Conservation (phyloP, 192 early-diverging fungal genomes). For the Anaeromyces robustus region DNA sequence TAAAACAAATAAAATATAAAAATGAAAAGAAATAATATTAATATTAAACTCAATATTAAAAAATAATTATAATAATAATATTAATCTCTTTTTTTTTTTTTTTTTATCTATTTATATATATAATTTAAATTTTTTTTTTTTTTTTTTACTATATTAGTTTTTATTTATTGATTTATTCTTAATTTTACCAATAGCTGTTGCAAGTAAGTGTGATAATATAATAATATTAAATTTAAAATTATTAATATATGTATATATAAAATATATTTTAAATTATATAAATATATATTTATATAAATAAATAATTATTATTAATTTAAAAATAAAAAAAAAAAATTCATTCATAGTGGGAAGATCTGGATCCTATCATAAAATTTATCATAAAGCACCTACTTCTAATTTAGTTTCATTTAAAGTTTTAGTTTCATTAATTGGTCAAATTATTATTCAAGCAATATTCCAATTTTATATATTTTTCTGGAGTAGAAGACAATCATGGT, state of each 20-base stretch:
- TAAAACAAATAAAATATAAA: background rate
- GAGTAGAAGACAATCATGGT: conserved; percentile 61
- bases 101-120: no score
- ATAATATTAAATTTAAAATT: background rate
- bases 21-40: no score
- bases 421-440: conserved; percentile 77
- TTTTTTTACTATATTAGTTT: conserved; percentile 53
- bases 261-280: no score
- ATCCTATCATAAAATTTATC: conserved; percentile 50
- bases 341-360: conserved; percentile 75
- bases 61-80: no score
- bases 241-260: no score
- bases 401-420: conserved; percentile 82
- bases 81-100: no score
- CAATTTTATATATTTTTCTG: conserved; percentile 58
- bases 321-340: no score
- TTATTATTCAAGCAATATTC: conserved; percentile 62
- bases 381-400: conserved; percentile 76
- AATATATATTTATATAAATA: no score
- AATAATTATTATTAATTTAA: no score
- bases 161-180: conserved; percentile 86
- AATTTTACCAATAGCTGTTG: conserved; percentile 72
- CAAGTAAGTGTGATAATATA: no score
- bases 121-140: no score
- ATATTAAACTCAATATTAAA: no score